These are phyloP conservation scores for Simplicillium sp. DNA, from an alignment of 2,329 filamentous ascomycete species.

Conservation along the genomic window DNA sequence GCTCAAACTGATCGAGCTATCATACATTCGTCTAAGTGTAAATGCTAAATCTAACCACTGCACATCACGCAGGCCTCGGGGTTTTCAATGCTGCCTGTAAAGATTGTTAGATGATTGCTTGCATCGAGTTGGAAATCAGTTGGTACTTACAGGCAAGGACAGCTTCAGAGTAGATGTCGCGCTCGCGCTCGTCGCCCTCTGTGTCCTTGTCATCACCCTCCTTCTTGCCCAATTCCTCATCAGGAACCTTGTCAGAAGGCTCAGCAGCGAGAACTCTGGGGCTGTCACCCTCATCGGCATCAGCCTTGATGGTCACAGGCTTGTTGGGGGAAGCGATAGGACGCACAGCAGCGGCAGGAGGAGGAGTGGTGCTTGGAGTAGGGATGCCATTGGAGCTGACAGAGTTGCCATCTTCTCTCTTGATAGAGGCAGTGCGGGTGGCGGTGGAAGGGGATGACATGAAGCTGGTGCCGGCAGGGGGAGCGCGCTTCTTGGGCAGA, in stretches of 20 bases:
- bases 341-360: constrained; percentile 34
- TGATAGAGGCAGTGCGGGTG: constrained; percentile 55
- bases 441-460: constrained; percentile 51
- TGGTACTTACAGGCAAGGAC: constrained; percentile 68
- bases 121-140: background rate
- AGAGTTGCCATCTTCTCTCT: constrained; percentile 35
- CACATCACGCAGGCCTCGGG: constrained; percentile 94
- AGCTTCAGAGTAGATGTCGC: constrained; percentile 91
- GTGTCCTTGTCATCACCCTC: constrained; percentile 68
- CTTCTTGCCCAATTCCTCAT: constrained; percentile 51
- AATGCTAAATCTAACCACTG: constrained; percentile 56
- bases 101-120: constrained; percentile 19
- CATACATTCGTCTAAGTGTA: background rate
- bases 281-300: constrained; percentile 66
- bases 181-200: constrained; percentile 66
- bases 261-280: constrained; percentile 71
- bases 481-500: constrained; percentile 59
- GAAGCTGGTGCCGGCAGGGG: constrained; percentile 43
- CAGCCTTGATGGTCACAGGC: constrained; percentile 64
- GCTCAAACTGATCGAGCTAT: background rate
- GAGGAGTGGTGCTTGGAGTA: constrained; percentile 60
- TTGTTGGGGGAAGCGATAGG: constrained; percentile 49
- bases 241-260: constrained; percentile 52
- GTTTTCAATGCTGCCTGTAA: constrained; percentile 78
- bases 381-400: constrained; percentile 49